Conservation (phyloP, 2,329 filamentous ascomycete genomes). For the Nothophaeocryptopus gaeumannii region DNA sequence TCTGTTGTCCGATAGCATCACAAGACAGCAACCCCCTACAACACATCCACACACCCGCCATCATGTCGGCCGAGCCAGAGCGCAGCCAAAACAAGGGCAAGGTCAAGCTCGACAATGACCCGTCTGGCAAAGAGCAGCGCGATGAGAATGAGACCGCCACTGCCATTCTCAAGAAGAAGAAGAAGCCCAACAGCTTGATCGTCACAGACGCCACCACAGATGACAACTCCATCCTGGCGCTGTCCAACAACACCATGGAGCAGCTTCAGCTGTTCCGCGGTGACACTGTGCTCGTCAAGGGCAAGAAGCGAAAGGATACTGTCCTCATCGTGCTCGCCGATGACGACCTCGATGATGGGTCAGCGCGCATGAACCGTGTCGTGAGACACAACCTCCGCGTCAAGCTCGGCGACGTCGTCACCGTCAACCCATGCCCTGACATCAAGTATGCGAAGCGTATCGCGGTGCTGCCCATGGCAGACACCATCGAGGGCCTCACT, state of each 20-base stretch:
- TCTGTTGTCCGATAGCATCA: slow-evolving; percentile 15
- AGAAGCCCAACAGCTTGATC: slow-evolving; percentile 99
- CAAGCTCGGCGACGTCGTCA: slow-evolving; percentile 97
- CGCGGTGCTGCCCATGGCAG: slow-evolving; percentile 94
- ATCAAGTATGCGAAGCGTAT: slow-evolving; percentile 99
- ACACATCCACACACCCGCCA: slow-evolving; percentile 15
- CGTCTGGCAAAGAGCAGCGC: slow-evolving; percentile 36
- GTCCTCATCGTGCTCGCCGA: slow-evolving; percentile 96
- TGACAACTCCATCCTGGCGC: slow-evolving; percentile 98
- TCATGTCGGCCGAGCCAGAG: slow-evolving; percentile 52
- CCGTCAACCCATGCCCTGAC: slow-evolving; percentile 94
- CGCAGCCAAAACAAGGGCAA: slow-evolving; percentile 45
- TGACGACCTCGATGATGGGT: slow-evolving; percentile 96
- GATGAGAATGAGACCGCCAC: slow-evolving; percentile 89
- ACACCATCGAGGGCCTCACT: slow-evolving; percentile 95
- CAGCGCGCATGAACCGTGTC: slow-evolving; percentile 95
- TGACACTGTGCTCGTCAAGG: slow-evolving; percentile 95
- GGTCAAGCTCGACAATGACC: slow-evolving; percentile 43
- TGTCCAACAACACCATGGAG: slow-evolving; percentile 99
- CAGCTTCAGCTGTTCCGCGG: slow-evolving; percentile 96
- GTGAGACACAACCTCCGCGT: slow-evolving; percentile 97
- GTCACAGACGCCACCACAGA: slow-evolving; percentile 98
- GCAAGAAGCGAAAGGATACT: slow-evolving; percentile 99
- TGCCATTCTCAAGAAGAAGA: slow-evolving; percentile 99
- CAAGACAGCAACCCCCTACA: slow-evolving; percentile 6